A percentile compares a stretch with the other conserved stretches of the same genome.
These are phyloP conservation scores for Claviceps africana DNA, from an alignment of 2,329 filamentous ascomycete genomes.

Conservation along the genomic window DNA sequence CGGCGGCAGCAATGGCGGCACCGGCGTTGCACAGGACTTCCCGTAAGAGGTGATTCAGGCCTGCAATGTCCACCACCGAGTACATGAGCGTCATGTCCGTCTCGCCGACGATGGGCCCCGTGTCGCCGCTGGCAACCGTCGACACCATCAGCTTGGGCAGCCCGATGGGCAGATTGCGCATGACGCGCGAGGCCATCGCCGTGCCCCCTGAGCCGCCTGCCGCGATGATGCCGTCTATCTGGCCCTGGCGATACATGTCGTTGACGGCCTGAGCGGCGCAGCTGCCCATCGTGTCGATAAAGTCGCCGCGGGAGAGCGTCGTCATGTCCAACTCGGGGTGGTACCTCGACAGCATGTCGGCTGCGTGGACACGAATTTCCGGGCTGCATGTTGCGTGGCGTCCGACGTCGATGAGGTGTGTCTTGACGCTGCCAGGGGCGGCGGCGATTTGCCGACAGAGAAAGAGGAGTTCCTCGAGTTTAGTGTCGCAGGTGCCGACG, in stretches of 20 bases:
- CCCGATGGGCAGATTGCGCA: conserved; percentile 49
- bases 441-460: conserved; percentile 32
- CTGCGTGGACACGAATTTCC: conserved; percentile 32
- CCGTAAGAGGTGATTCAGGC: conserved; percentile 44
- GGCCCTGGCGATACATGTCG: conserved; percentile 20
- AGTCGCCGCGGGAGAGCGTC: conserved; percentile 34
- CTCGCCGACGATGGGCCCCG: conserved; percentile 49
- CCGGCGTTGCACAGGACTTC: conserved; percentile 49
- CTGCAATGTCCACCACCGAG: conserved; percentile 56
- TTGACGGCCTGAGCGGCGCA: conserved; percentile 30
- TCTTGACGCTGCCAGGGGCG: conserved; percentile 4
- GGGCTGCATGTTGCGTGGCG: conserved; percentile 25
- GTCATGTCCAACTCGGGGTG: conserved; percentile 18
- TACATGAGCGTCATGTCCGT: conserved; percentile 59
- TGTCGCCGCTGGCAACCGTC: conserved; percentile 55
- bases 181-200: conserved; percentile 42
- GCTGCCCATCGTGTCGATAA: conserved; percentile 40
- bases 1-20: conserved; percentile 46
- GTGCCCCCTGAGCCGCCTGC: conserved; percentile 52
- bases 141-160: conserved; percentile 59
- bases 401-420: conserved; percentile 30
- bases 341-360: conserved; percentile 24
- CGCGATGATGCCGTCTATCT: conserved; percentile 42
- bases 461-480: conserved; percentile 44
- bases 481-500: conserved; percentile 52